These are phyloP conservation scores for Melampsora americana DNA, from an alignment of 1,284 basidiomycete genomes.

Conservation along the genomic window DNA sequence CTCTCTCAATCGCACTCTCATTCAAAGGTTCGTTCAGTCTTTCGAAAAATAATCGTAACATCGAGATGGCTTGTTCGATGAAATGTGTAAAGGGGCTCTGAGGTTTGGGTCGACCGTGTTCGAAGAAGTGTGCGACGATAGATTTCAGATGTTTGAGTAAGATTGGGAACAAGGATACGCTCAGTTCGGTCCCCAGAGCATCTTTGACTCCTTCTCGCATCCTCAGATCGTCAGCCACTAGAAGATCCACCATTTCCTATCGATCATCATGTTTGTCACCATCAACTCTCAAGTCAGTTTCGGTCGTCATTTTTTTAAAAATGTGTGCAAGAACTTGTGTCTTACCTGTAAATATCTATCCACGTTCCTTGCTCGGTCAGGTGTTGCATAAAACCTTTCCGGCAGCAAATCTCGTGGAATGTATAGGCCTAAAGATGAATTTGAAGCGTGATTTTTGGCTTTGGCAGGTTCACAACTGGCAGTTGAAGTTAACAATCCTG, in stretches of 20 bases:
- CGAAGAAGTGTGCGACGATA: conserved; percentile 58
- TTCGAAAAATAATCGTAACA: conserved; percentile 72
- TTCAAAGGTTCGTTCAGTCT: conserved; percentile 63
- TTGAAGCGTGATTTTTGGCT: background rate
- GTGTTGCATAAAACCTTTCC: conserved; percentile 39
- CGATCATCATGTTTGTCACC: too few relatives aligned
- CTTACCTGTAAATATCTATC: conserved; percentile 42
- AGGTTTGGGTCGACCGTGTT: conserved; percentile 39
- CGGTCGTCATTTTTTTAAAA: too few relatives aligned
- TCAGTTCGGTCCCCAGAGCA: conserved; percentile 73
- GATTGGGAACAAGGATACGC: conserved; percentile 65
- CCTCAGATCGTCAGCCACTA: conserved; percentile 64
- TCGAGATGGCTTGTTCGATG: conserved; percentile 68
- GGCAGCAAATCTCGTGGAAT: conserved; percentile 38
- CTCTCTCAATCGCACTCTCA: conserved; percentile 61
- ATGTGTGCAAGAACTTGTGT: background rate
- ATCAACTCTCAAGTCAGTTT: too few relatives aligned
- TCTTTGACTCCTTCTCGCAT: conserved; percentile 73
- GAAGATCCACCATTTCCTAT: conserved; percentile 66
- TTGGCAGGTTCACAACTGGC: conserved; percentile 22
- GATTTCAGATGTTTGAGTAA: conserved; percentile 70
- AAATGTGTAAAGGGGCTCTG: conserved; percentile 61
- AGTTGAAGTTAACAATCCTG: conserved; percentile 37
- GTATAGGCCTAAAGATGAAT: conserved; percentile 21
- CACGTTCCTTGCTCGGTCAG: conserved; percentile 43